Percentiles rank a stretch among this genome's conserved stretches.
Conservation (phyloP, 805 yeast genomes). For the Saccharomycopsis capsularis region DNA sequence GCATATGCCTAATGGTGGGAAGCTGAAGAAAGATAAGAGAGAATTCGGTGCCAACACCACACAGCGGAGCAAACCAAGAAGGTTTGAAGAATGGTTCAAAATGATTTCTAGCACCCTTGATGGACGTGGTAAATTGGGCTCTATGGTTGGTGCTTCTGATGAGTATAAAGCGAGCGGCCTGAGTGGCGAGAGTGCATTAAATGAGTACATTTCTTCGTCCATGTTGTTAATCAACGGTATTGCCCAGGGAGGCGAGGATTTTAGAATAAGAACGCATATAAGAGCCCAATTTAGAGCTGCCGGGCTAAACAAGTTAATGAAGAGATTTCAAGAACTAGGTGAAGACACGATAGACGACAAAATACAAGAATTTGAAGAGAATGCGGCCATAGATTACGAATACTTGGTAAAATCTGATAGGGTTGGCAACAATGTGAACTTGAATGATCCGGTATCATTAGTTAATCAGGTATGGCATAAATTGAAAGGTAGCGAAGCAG, state of each 20-base stretch:
- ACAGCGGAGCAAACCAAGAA: not conserved
- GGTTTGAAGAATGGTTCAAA: constrained; percentile 50
- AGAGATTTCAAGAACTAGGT: constrained; percentile 35
- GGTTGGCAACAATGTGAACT: constrained; percentile 42
- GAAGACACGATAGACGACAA: constrained; percentile 30
- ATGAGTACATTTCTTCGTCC: constrained; percentile 67
- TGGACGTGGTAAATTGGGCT: constrained; percentile 86
- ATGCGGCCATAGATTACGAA: constrained; percentile 19
- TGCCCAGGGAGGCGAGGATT: constrained; percentile 35
- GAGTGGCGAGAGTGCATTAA: constrained; percentile 51
- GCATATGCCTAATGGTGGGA: not conserved
- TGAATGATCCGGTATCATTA: constrained; percentile 67
- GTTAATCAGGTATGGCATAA: constrained; percentile 51
- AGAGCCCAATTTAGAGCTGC: constrained; percentile 45
- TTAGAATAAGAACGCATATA: constrained; percentile 43
- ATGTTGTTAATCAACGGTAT: constrained; percentile 65
- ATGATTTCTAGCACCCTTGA: constrained; percentile 61
- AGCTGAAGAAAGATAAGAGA: not conserved
- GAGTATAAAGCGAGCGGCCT: constrained; percentile 54
- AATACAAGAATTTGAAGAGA: constrained; percentile 23
- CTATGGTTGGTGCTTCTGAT: constrained; percentile 86
- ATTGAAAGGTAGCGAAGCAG: constrained; percentile 52
- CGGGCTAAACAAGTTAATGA: constrained; percentile 30
- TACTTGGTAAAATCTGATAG: constrained; percentile 28
- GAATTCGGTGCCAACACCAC: not conserved